Percentiles rank a stretch among this genome's conserved stretches.
Conservation (phyloP, 176 grass and related monocot genomes). For the Aegilops speltoides region DNA sequence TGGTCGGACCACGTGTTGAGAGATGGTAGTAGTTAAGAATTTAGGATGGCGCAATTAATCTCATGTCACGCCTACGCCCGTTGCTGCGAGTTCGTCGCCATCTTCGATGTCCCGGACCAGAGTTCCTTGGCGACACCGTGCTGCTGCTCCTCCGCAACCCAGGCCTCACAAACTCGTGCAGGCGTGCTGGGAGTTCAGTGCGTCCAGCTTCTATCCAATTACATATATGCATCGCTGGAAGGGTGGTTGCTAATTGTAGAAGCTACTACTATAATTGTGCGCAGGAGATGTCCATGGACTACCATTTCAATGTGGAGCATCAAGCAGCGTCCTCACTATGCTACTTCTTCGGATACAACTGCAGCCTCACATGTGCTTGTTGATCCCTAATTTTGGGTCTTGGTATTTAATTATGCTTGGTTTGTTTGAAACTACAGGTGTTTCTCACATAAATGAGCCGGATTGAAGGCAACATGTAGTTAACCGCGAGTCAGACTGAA, state of each 20-base stretch:
- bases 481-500: too few species aligned
- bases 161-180: constrained; percentile 64
- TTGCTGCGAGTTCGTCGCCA: constrained; percentile 58
- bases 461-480: too few species aligned
- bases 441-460: too few species aligned
- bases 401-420: too few species aligned
- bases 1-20: not conserved
- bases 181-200: constrained; percentile 76
- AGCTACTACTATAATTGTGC: not conserved
- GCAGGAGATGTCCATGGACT: constrained; percentile 78
- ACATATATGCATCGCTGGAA: too few species aligned
- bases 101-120: constrained; percentile 69
- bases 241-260: too few species aligned
- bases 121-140: constrained; percentile 58
- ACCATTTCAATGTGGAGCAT: constrained; percentile 95
- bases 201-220: not conserved
- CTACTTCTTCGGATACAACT: constrained; percentile 65
- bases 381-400: too few species aligned
- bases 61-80: constrained; percentile 40
- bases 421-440: too few species aligned
- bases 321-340: constrained; percentile 61
- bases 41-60: not conserved
- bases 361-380: too few species aligned
- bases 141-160: constrained; percentile 69
- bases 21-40: not conserved